Evolutionary conservation across 306 rosid species (phyloP), one percentile per base, ranked within the genome.

Genomic region (Prunus armeniaca): DNA sequence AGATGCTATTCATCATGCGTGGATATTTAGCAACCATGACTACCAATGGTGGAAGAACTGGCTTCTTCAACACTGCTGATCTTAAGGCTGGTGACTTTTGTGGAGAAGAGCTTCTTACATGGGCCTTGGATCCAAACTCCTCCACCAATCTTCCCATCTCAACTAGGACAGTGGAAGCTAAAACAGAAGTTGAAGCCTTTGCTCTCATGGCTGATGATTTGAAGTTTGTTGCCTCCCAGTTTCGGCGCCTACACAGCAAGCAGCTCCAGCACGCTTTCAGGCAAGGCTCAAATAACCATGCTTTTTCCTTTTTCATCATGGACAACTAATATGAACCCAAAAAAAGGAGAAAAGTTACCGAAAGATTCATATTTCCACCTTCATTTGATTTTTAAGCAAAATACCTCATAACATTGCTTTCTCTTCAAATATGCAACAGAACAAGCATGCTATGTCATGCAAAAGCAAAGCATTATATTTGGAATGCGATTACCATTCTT

Each of bases 61-160:
- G 95, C 80, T 84, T 86, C 79, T 88, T 91, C 74, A 88, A 87
- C 83, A 66, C 84, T 1, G 84, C 49, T 63, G 74, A 30, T 76
- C 89, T 95, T 1, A 89, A 86, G 49, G 85, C 96, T 34, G 98
- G 98, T 46, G 97, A 95, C 38, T 95, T 95, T 63, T 95, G 98
- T 72, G 98, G 98, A 45, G 98, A 95, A 75, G 97, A 92, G 87
- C 97, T 95, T 79, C 85, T 95, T 25, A 91, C 95, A 50, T 95
- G 97, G 98, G 98, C 98, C 7, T 81, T 90, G 85, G 96, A 90
- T 72, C 91, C 96, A 22, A 77, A 57, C 49, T 27, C 89, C 65
- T 56, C 97, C 32, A 25, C 92, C 65, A 82, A 80, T 47, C 89
- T 95, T 71, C 99, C 97, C 12, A 83, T 77, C 41, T 95, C 97